phyloP scores from a whole-genome alignment of 1,139 yeast genomes.

The Lodderomyces metapsilosis region DNA sequence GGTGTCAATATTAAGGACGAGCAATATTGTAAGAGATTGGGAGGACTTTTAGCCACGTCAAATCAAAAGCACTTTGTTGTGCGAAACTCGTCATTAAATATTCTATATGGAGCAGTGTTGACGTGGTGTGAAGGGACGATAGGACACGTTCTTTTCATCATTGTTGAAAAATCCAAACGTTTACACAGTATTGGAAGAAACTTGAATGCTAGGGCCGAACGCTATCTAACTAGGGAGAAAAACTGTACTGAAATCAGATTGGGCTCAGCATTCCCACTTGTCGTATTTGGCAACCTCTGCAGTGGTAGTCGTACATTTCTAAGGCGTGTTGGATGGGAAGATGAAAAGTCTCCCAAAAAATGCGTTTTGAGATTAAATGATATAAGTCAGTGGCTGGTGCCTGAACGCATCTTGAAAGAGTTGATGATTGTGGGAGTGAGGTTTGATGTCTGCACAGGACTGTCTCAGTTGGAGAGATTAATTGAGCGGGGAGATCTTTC shows the following conservation, averaged over 20 bases:
- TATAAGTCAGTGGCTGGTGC: constrained; percentile 49
- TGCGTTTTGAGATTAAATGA: constrained; percentile 39
- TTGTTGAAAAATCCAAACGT: constrained; percentile 58
- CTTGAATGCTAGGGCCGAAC: constrained; percentile 53
- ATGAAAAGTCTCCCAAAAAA: constrained; percentile 20
- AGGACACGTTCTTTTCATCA: constrained; percentile 49
- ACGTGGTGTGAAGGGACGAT: constrained; percentile 48
- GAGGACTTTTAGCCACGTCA: constrained; percentile 29
- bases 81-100: constrained; percentile 56
- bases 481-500: constrained; percentile 20
- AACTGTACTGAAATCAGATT: constrained; percentile 42
- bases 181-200: constrained; percentile 60
- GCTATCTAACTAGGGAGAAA: constrained; percentile 48
- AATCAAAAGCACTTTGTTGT: constrained; percentile 56
- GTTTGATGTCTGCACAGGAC: constrained; percentile 52
- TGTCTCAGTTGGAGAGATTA: constrained; percentile 37
- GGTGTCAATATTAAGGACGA: constrained; percentile 26
- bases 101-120: constrained; percentile 55
- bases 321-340: constrained; percentile 39
- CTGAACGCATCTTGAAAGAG: constrained; percentile 54
- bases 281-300: constrained; percentile 33
- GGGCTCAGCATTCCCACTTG: constrained; percentile 55
- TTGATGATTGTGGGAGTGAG: constrained; percentile 60
- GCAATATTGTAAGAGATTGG: constrained; percentile 30
- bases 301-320: constrained; percentile 30